These are phyloP conservation scores for Exophiala lecanii-corni DNA, from an alignment of 2,329 filamentous ascomycete species.

Conservation along the genomic window DNA sequence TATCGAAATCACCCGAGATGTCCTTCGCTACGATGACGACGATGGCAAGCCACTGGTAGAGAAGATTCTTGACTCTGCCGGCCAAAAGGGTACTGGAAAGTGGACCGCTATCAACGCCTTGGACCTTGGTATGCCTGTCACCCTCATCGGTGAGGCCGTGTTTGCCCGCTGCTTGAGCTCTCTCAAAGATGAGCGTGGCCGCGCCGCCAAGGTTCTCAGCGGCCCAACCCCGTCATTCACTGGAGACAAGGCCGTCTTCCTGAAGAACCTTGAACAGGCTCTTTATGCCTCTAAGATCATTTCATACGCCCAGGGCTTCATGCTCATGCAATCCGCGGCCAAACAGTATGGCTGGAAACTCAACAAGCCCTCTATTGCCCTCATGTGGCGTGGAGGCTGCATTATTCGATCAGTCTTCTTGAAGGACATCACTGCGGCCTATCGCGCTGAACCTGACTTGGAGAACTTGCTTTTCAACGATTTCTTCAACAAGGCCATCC, in stretches of 20 bases:
- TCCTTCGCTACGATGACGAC: slow-evolving; percentile 97
- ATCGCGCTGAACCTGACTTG: slow-evolving; percentile 88
- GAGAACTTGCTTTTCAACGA: slow-evolving; percentile 98
- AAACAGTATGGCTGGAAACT: slow-evolving; percentile 97
- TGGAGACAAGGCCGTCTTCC: slow-evolving; percentile 87
- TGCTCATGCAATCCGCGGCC: slow-evolving; percentile 98
- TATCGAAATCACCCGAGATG: slow-evolving; percentile 97
- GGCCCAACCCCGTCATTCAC: slow-evolving; percentile 76
- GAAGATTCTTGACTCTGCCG: slow-evolving; percentile 98
- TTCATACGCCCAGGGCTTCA: slow-evolving; percentile 99
- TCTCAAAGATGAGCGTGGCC: slow-evolving; percentile 86
- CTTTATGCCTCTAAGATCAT: slow-evolving; percentile 99
- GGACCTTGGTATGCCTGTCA: slow-evolving; percentile 97
- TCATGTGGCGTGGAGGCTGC: slow-evolving; percentile 99
- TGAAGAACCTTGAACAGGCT: slow-evolving; percentile 96
- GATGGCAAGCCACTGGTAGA: slow-evolving; percentile 87
- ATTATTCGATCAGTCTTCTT: slow-evolving; percentile 99
- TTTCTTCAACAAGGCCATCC: slow-evolving; percentile 99
- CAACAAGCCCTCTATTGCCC: slow-evolving; percentile 98
- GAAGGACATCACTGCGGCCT: slow-evolving; percentile 97
- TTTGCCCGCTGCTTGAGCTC: slow-evolving; percentile 90
- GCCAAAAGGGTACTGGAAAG: slow-evolving; percentile 99
- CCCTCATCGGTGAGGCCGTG: slow-evolving; percentile 94
- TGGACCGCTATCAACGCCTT: slow-evolving; percentile 99
- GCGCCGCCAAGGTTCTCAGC: slow-evolving; percentile 72